phyloP scores from a whole-genome alignment of 306 rosid species.

The Notholithocarpus densiflorus region DNA sequence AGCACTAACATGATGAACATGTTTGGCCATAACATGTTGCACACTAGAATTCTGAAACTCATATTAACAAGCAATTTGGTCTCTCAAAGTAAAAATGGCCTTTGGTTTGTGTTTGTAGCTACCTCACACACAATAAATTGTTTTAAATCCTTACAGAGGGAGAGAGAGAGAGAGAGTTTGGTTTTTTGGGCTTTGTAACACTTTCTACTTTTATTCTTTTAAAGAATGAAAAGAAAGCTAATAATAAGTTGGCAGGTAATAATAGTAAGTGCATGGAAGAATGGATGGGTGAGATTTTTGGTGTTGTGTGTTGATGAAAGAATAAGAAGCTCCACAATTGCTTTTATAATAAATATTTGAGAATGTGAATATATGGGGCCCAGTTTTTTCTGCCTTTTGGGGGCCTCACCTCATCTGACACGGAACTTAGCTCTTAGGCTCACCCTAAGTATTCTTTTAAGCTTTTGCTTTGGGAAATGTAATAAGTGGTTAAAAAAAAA shows the following conservation, averaged over 20 bases:
- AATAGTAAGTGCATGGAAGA: slow-evolving; percentile 3
- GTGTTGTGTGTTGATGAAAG: slow-evolving; percentile 3
- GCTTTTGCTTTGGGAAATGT: slow-evolving; percentile 14
- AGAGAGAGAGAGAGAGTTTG: not conserved
- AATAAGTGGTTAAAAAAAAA: not conserved
- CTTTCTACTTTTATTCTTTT: slow-evolving; percentile 21
- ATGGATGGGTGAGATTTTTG: not conserved
- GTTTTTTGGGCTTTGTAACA: slow-evolving; percentile 8
- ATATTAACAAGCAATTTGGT: not conserved
- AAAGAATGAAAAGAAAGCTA: slow-evolving; percentile 10
- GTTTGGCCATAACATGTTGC: slow-evolving; percentile 10
- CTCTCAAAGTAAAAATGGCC: slow-evolving; percentile 24
- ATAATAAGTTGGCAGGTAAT: slow-evolving; percentile 13
- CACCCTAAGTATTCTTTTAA: not conserved
- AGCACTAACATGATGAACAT: slow-evolving; percentile 16
- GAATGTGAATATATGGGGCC: slow-evolving; percentile 34
- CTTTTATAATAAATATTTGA: slow-evolving; percentile 35
- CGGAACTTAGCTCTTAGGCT: slow-evolving; percentile 1
- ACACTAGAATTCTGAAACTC: slow-evolving; percentile 36
- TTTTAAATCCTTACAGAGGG: not conserved
- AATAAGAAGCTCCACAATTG: slow-evolving; percentile 20
- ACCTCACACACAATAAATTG: not conserved
- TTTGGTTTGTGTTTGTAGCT: not conserved
- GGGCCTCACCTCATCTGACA: slow-evolving; percentile 8
- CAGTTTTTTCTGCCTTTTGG: not conserved